Conservation (phyloP, 2,329 filamentous ascomycete genomes). For the Elsinoe ampelina region DNA sequence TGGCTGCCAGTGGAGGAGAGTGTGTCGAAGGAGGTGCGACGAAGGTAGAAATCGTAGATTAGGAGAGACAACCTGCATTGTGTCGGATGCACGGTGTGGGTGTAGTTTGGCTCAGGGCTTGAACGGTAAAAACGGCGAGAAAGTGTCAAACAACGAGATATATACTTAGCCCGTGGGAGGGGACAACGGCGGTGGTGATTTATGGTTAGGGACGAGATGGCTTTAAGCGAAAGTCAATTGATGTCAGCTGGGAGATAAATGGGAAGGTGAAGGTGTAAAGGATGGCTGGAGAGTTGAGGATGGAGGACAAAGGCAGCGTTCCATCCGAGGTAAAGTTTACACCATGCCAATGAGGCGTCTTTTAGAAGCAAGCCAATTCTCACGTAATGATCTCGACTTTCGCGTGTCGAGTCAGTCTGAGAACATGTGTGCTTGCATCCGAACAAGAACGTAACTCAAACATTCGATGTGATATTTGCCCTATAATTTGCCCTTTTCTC, state of each 20-base stretch:
- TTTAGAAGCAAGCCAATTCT: too few relatives aligned
- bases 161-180: background rate
- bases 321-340: too few relatives aligned
- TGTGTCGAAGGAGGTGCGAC: background rate
- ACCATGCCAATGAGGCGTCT: too few relatives aligned
- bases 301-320: too few relatives aligned
- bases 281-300: too few relatives aligned
- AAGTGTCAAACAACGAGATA: background rate
- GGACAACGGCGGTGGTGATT: background rate
- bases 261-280: too few relatives aligned
- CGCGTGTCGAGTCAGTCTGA: too few relatives aligned
- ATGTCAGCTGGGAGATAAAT: too few relatives aligned
- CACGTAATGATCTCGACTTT: too few relatives aligned
- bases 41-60: background rate
- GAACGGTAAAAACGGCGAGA: slow-evolving; percentile 6
- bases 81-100: background rate
- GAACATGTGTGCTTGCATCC: too few relatives aligned
- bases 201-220: background rate
- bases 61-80: background rate
- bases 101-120: background rate
- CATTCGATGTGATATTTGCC: too few relatives aligned
- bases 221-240: too few relatives aligned
- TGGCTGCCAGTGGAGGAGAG: background rate
- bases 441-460: background rate
- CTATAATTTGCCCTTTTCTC: slow-evolving; percentile 26